A percentile compares a stretch with the other conserved stretches of the same genome.
phyloP scores from a whole-genome alignment of 345 rosid species.

The Rubroshorea leprosula region DNA sequence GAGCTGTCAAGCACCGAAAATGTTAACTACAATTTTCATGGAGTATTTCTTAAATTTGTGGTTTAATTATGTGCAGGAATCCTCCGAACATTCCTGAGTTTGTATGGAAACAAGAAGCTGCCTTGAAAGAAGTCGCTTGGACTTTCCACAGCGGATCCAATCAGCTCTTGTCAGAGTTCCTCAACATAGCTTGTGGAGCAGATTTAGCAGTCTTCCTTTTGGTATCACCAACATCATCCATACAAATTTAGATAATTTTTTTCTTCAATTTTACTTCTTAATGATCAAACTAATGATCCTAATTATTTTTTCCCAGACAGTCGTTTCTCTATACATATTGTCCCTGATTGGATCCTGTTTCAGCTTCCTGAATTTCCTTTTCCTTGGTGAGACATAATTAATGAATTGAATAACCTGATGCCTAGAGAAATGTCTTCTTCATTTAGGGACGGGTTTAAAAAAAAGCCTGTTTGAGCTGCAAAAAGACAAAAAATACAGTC shows the following conservation, averaged over 20 bases:
- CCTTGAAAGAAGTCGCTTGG: slow-evolving; percentile 39
- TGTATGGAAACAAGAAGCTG: slow-evolving; percentile 27
- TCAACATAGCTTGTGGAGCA: slow-evolving; percentile 60
- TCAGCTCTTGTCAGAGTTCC: slow-evolving; percentile 32
- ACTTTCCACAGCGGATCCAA: slow-evolving; percentile 42
- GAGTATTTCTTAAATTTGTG: neutral
- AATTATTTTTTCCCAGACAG: slow-evolving; percentile 28
- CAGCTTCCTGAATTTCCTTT: slow-evolving; percentile 74
- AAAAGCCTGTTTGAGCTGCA: too few relatives aligned
- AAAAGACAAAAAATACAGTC: too few relatives aligned
- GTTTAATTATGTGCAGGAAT: slow-evolving; percentile 39
- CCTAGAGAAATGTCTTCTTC: too few relatives aligned
- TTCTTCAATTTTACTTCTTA: neutral
- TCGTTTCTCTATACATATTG: slow-evolving; percentile 43
- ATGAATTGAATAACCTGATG: too few relatives aligned
- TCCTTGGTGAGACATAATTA: slow-evolving; percentile 53
- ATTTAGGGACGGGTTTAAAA: too few relatives aligned
- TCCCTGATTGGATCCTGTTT: slow-evolving; percentile 68
- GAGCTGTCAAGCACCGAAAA: neutral
- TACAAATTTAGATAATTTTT: too few relatives aligned
- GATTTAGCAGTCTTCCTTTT: slow-evolving; percentile 49
- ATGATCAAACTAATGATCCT: neutral
- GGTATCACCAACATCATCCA: slow-evolving; percentile 28
- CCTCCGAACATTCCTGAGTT: slow-evolving; percentile 41
- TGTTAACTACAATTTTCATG: neutral